Base-by-base conservation (phyloP, 768 basidiomycete genomes). In the Russula virescens region DNA sequence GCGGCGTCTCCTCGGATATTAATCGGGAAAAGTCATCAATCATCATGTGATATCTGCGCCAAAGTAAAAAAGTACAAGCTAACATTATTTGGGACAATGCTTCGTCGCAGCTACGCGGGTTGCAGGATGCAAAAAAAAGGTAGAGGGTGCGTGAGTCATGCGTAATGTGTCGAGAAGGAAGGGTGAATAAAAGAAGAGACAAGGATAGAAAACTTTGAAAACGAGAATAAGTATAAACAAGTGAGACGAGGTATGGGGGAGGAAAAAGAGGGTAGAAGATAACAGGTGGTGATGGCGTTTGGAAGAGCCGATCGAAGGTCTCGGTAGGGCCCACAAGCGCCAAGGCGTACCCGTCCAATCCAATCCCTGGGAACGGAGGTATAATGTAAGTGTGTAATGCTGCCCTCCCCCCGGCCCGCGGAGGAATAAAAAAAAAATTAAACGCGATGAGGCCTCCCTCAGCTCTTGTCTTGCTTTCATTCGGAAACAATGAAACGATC, bases 171-270 rank as follows among this genome's bases (percentile, higher is more conserved):
- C n/a, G n/a, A n/a, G n/a, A n/a, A n/a, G n/a, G n/a, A n/a, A n/a
- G n/a, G n/a, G n/a, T n/a, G 38, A 11, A 11, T 11, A 38, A 5
- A 19, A 40, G 26, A 14, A 8, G 8, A 31, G 31, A 8, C 31
- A 31, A 31, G 31, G 31, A n/a, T n/a, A n/a, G n/a, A 31, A 31
- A 31, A 31, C 31, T 31, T 31, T 8, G 31, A 31, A 31, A 31
- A 31, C 4, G 13, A 21, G 57, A 59, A 60, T 55, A 60, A 60
- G 52, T 43, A 60, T 60, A 28, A 23, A 26, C 18, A 60, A 48
- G 58, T 55, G 50, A 31, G 46, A 35, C 7, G 26, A 46, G 42
- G 46, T 28, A 53, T 38, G 6, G 23, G 5, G 51, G 23, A 9
- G 5, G 14, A 42, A 28, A 46, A 5, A 16, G 13, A 18, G 25